A percentile compares a stretch with the other conserved stretches of the same genome.
phyloP scores from a whole-genome alignment of 768 basidiomycete genomes.

The Calvatia gigantea region DNA sequence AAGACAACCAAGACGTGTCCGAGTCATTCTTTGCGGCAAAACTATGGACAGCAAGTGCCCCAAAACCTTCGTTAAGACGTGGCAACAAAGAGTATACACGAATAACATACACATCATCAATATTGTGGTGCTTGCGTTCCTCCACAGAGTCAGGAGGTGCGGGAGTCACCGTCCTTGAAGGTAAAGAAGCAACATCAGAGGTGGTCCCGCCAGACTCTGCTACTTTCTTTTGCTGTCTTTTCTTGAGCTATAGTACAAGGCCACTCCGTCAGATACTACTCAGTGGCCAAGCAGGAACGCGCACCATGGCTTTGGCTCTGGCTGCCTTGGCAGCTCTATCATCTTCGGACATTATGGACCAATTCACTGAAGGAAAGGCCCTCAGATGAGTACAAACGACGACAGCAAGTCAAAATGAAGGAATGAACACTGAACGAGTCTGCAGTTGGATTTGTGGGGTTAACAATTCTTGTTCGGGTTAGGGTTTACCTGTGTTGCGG shows the following conservation, averaged over 20 bases:
- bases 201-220: constrained; percentile 32
- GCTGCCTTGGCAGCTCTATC: constrained; percentile 82
- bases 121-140: constrained; percentile 35
- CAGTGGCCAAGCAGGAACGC: constrained; percentile 18
- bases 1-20: constrained; percentile 57
- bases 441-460: neutral
- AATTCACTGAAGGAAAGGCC: neutral
- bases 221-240: constrained; percentile 72
- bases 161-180: constrained; percentile 47
- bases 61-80: neutral
- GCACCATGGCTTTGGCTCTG: constrained; percentile 78
- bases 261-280: neutral
- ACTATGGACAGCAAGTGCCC: neutral
- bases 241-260: constrained; percentile 58
- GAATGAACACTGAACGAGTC: neutral
- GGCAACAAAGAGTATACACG: neutral
- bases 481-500: constrained; percentile 4
- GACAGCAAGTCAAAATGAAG: too few species aligned
- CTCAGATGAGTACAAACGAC: too few species aligned
- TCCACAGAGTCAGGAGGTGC: constrained; percentile 35
- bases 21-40: constrained; percentile 33
- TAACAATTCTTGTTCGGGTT: neutral
- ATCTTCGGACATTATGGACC: constrained; percentile 56
- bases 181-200: constrained; percentile 36
- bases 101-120: constrained; percentile 63